Percentiles rank a stretch among this genome's conserved stretches.
Conservation (phyloP, 2,329 filamentous ascomycete species). For the Polytolypa hystricis region DNA sequence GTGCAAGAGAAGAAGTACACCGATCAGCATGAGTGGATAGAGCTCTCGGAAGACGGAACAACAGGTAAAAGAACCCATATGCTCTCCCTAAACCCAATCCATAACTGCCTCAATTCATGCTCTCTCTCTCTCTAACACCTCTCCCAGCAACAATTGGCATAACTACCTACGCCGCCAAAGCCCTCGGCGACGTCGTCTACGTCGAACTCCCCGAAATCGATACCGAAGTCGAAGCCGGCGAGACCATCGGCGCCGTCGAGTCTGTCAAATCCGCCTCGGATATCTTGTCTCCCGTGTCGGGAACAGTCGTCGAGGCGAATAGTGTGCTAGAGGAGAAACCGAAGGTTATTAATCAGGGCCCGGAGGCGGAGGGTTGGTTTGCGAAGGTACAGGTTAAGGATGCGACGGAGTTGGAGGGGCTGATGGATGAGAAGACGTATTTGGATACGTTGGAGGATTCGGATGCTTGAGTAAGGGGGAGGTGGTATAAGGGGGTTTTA, state of each 20-base stretch:
- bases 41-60: conserved; percentile 71
- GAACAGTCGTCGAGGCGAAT: conserved; percentile 68
- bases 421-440: conserved; percentile 74
- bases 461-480: conserved; percentile 15
- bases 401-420: conserved; percentile 55
- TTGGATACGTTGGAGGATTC: conserved; percentile 56
- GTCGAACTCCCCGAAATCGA: conserved; percentile 77
- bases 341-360: conserved; percentile 74
- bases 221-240: conserved; percentile 59
- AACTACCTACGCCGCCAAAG: conserved; percentile 79
- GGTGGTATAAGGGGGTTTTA: too few species aligned
- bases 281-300: conserved; percentile 78
- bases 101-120: conserved; percentile 22
- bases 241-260: conserved; percentile 88
- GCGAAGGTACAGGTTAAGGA: conserved; percentile 72
- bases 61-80: conserved; percentile 51
- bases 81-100: conserved; percentile 6
- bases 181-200: conserved; percentile 92
- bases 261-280: conserved; percentile 98
- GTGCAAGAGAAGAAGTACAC: conserved; percentile 67
- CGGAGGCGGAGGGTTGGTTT: conserved; percentile 89
- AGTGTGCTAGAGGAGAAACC: conserved; percentile 69
- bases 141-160: conserved; percentile 61
- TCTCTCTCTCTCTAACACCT: conserved; percentile 5
- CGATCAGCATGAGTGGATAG: conserved; percentile 97